Evolutionary conservation across 1,284 basidiomycete species (phyloP).

Genomic region (Golubevia pallescens): DNA sequence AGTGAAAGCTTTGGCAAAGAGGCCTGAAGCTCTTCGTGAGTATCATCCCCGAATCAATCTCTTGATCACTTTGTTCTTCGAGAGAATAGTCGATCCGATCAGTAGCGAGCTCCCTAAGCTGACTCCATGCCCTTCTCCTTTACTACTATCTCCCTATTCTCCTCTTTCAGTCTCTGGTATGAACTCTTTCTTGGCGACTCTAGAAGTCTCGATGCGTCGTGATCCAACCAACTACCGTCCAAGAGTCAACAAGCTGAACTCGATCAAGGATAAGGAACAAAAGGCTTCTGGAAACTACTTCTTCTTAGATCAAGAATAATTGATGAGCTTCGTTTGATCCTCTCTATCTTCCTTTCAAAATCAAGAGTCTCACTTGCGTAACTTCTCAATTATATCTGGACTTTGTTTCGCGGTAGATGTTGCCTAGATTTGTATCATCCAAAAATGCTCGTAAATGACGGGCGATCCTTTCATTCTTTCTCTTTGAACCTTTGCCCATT

Average conservation of each 20-base stretch:
- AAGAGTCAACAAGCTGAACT: constrained; percentile 62
- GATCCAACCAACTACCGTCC: constrained; percentile 62
- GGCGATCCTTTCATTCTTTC: no score
- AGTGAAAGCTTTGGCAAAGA: constrained; percentile 51
- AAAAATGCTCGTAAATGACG: no score
- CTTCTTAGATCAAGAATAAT: constrained; percentile 49
- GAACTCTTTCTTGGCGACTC: constrained; percentile 58
- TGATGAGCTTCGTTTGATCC: no score
- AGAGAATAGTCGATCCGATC: background rate
- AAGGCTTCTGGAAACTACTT: constrained; percentile 61
- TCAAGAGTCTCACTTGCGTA: no score
- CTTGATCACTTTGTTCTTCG: background rate
- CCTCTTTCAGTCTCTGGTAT: constrained; percentile 44
- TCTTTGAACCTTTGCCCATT: no score
- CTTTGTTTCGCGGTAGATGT: no score
- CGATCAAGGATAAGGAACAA: constrained; percentile 64
- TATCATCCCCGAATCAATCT: no score
- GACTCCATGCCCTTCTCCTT: no score
- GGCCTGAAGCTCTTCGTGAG: constrained; percentile 41
- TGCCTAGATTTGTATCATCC: no score
- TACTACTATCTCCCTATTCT: no score
- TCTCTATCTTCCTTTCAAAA: no score
- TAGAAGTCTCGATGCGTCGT: constrained; percentile 61
- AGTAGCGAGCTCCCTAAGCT: background rate
- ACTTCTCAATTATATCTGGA: no score